Evolutionary conservation across 1,139 yeast genomes (phyloP), one percentile per base, ranked within the genome.

Genomic region (Pichia sp.): DNA sequence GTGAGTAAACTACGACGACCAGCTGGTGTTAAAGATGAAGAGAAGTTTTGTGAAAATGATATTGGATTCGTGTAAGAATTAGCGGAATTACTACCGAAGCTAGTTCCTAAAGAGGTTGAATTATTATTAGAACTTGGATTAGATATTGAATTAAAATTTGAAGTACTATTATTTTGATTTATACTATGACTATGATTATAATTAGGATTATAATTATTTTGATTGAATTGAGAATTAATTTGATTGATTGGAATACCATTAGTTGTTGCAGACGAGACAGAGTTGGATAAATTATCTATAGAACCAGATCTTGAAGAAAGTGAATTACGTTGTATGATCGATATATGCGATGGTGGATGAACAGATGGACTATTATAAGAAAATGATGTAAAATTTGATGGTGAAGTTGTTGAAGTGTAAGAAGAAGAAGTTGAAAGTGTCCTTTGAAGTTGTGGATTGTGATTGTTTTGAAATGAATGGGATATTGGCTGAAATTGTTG

Each of bases 361-460:
- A 56, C 59, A 15, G 57, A 52, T 18, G 59, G 59, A 20, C 56
- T 53, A 36, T 54, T 51, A 19, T 52, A 55, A 28, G 51, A 45
- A 31, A 44, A 40, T 2, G 46, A 40, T 5, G 43, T 52, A 36
- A 52, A 55, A 39, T 55, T 55, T 6, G 61, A 59, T 14, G 67
- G 65, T 2, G 71, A 62, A 24, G 58, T 52, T 3, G 53, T 50
- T 9, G 57, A 53, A 5, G 59, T 54, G 35, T 51, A 56, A 17
- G 55, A 56, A 10, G 50, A 50, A 2, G 55, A 52, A 6, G 55
- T 32, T 3, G 44, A 43, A 11, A 36, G 41, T 24, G 32, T 44
- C 38, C 26, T 41, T 46, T 34, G 20, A 6, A 34, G 30, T 10
- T 34, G 28, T 11, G 21, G 20, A n/a, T 23, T 5, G 15, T 34